phyloP scores from a whole-genome alignment of 1,284 basidiomycete species.

The Ustilago bromivora region DNA sequence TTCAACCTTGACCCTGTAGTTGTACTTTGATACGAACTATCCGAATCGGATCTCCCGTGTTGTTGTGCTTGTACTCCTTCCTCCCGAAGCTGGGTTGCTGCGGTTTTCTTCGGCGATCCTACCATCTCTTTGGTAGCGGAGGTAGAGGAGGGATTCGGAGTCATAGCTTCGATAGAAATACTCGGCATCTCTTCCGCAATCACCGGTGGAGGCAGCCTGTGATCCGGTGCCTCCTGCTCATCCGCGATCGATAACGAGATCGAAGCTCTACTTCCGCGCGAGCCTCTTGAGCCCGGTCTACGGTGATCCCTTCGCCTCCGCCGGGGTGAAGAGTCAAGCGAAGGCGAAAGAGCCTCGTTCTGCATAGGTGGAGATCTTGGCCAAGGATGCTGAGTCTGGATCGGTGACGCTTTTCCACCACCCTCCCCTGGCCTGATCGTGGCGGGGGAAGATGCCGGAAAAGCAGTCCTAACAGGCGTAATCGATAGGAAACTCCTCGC shows the following conservation, averaged over 20 bases:
- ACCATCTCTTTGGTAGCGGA: not conserved
- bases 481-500: constrained; percentile 33
- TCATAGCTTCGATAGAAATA: constrained; percentile 22
- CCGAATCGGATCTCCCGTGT: constrained; percentile 48
- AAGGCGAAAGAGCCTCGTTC: constrained; percentile 22
- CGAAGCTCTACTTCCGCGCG: constrained; percentile 30
- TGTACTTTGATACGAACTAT: constrained; percentile 46
- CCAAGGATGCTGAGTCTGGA: constrained; percentile 19
- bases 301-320: constrained; percentile 15
- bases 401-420: not conserved
- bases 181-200: constrained; percentile 36
- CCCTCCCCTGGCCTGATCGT: not conserved
- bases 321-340: constrained; percentile 29
- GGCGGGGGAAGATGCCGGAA: constrained; percentile 6
- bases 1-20: constrained; percentile 19
- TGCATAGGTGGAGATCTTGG: constrained; percentile 30
- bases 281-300: constrained; percentile 27
- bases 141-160: not conserved
- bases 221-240: constrained; percentile 36
- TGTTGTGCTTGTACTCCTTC: constrained; percentile 13
- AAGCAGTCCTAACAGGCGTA: constrained; percentile 29
- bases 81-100: constrained; percentile 8
- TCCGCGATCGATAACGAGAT: constrained; percentile 46
- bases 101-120: constrained; percentile 8
- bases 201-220: constrained; percentile 20